Percentiles rank a stretch among this genome's conserved stretches.
These are phyloP conservation scores for Rickenella mellea DNA, from an alignment of 768 basidiomycete genomes.

Conservation along the genomic window DNA sequence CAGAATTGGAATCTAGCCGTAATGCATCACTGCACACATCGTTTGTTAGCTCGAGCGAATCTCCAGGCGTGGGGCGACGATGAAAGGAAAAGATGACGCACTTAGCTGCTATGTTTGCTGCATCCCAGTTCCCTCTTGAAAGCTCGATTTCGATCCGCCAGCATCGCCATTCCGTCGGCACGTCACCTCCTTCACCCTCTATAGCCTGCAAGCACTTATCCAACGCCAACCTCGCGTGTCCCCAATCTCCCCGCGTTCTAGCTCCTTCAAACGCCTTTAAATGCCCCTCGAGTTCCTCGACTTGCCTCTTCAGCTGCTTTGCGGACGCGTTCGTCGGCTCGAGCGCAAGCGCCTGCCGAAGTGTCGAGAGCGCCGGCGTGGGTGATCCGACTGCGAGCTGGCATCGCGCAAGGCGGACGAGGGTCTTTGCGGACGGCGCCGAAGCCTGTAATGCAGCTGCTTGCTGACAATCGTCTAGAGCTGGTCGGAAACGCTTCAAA, in stretches of 20 bases:
- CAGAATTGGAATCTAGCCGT: conserved; percentile 60
- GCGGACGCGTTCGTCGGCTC: conserved; percentile 57
- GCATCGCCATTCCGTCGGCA: conserved; percentile 71
- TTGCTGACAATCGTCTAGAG: conserved; percentile 71
- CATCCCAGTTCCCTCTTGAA: conserved; percentile 60
- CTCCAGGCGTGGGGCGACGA: too few species aligned
- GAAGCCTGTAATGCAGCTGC: conserved; percentile 57
- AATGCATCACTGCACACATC: conserved; percentile 55
- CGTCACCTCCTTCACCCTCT: conserved; percentile 66
- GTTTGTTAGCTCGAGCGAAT: background rate
- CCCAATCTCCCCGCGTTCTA: conserved; percentile 58
- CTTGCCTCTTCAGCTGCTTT: conserved; percentile 49
- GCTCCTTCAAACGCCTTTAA: conserved; percentile 55
- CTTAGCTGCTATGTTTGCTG: conserved; percentile 69
- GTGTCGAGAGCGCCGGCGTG: conserved; percentile 54
- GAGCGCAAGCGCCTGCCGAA: conserved; percentile 48
- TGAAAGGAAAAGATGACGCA: conserved; percentile 26
- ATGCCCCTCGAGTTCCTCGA: conserved; percentile 54
- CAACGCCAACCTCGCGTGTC: conserved; percentile 65
- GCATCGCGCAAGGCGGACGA: conserved; percentile 75
- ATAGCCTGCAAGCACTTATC: conserved; percentile 68
- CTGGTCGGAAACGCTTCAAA: conserved; percentile 63
- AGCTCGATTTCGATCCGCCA: conserved; percentile 77
- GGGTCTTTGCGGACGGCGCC: conserved; percentile 62
- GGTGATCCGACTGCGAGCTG: conserved; percentile 72